A percentile compares a stretch with the other conserved stretches of the same genome.
Evolutionary conservation across 2,329 filamentous ascomycete genomes (phyloP).

Genomic region (Ceratocystis smalleyi): DNA sequence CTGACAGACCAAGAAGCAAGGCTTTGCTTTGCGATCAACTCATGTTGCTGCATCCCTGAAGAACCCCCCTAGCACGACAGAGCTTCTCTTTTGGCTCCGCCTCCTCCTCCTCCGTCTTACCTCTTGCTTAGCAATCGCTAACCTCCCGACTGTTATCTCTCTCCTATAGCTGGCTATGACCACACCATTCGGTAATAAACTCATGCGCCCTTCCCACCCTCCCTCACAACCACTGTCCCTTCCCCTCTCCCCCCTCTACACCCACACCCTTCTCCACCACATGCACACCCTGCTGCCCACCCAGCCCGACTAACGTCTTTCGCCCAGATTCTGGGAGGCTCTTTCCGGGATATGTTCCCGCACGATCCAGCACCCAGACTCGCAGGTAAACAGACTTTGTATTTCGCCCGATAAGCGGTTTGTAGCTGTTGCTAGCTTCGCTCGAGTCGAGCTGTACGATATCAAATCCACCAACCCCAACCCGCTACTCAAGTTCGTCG

Average conservation of each 20-base stretch:
- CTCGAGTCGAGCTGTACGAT: conserved; percentile 93
- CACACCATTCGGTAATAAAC: conserved; percentile 41
- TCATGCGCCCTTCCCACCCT: not conserved
- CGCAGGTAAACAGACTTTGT: conserved; percentile 93
- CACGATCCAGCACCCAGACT: conserved; percentile 95
- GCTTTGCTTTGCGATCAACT: not conserved
- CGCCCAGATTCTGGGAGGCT: conserved; percentile 83
- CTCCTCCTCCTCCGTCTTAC: not conserved
- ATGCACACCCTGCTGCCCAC: not conserved
- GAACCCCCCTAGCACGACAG: no score
- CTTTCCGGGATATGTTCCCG: conserved; percentile 94
- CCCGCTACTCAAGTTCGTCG: conserved; percentile 83
- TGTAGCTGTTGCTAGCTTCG: conserved; percentile 63
- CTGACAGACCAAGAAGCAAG: not conserved
- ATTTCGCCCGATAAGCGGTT: conserved; percentile 97
- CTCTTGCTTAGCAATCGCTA: not conserved
- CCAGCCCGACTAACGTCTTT: not conserved
- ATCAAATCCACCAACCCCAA: conserved; percentile 98
- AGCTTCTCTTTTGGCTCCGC: not conserved
- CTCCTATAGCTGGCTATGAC: conserved; percentile 40
- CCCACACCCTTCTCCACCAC: not conserved
- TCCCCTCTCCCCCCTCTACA: not conserved
- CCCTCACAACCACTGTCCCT: not conserved
- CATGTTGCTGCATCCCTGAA: no score
- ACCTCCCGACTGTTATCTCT: not conserved